Evolutionary conservation across 2,329 filamentous ascomycete species (phyloP).

Genomic region (Aspergillus latus): DNA sequence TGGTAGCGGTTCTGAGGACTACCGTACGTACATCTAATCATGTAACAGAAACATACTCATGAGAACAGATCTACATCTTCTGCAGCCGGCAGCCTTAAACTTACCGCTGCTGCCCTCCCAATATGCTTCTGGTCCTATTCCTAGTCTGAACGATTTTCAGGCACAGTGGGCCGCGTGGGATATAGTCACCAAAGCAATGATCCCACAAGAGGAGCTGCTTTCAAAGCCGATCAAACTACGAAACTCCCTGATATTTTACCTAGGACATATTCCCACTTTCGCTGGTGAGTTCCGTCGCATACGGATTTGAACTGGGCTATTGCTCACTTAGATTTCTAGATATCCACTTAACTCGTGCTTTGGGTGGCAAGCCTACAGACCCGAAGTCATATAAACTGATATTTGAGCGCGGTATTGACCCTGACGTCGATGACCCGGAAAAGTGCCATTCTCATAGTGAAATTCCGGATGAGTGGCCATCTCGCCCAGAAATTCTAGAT

Average conservation of each 20-base stretch:
- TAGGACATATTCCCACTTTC: conserved; percentile 94
- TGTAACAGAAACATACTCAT: not conserved
- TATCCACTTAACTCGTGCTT: conserved; percentile 81
- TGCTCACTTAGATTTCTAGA: conserved; percentile 45
- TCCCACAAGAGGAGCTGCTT: conserved; percentile 73
- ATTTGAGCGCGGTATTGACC: conserved; percentile 94
- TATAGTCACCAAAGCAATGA: conserved; percentile 77
- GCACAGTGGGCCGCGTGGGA: conserved; percentile 87
- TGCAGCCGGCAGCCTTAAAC: conserved; percentile 67
- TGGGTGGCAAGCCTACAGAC: conserved; percentile 63
- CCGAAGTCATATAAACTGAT: conserved; percentile 71
- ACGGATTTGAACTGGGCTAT: not conserved
- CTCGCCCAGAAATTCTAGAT: conserved; percentile 67
- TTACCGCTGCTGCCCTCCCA: conserved; percentile 66
- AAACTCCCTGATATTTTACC: conserved; percentile 90
- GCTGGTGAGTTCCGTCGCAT: conserved; percentile 49
- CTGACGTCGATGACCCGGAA: conserved; percentile 91
- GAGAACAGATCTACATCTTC: conserved; percentile 69
- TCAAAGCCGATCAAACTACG: conserved; percentile 91
- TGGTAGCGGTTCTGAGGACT: conserved; percentile 64
- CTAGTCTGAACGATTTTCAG: conserved; percentile 72
- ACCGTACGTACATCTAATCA: conserved; percentile 59
- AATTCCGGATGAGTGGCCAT: conserved; percentile 84
- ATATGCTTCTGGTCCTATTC: conserved; percentile 72
- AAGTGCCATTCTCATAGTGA: conserved; percentile 86